Conservation (phyloP, 1,139 yeast species). For the Nakaseomyces nivariensis region DNA sequence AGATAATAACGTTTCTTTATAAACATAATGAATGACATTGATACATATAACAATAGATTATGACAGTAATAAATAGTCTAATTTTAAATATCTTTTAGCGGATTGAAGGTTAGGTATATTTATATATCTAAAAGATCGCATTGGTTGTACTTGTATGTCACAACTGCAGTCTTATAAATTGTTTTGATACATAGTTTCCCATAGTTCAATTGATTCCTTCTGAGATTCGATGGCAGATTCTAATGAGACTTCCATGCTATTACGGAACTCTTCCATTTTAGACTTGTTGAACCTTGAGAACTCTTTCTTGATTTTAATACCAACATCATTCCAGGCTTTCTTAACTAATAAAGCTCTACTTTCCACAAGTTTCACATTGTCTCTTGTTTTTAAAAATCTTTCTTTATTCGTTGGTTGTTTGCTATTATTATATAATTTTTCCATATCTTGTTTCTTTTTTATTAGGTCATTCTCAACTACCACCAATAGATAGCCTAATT, state of each 20-base stretch:
- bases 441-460: conserved; percentile 40
- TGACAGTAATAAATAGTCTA: too few species aligned
- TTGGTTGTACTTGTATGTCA: too few species aligned
- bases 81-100: too few species aligned
- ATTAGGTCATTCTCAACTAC: conserved; percentile 41
- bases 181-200: conserved; percentile 72
- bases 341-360: conserved; percentile 20
- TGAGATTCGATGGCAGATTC: conserved; percentile 90
- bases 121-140: too few species aligned
- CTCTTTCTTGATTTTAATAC: conserved; percentile 59
- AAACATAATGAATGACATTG: background rate
- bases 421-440: conserved; percentile 40
- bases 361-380: conserved; percentile 45
- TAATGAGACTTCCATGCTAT: conserved; percentile 79
- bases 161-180: conserved; percentile 13
- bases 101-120: too few species aligned
- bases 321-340: conserved; percentile 49
- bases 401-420: conserved; percentile 46
- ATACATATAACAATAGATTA: background rate
- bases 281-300: conserved; percentile 62
- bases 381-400: conserved; percentile 42
- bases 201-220: conserved; percentile 85
- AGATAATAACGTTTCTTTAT: background rate
- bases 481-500: conserved; percentile 52
- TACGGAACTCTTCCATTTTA: conserved; percentile 76